Evolutionary conservation across 495 filamentous ascomycete genomes (phyloP).

Genomic region (Lophiostoma macrostomum): DNA sequence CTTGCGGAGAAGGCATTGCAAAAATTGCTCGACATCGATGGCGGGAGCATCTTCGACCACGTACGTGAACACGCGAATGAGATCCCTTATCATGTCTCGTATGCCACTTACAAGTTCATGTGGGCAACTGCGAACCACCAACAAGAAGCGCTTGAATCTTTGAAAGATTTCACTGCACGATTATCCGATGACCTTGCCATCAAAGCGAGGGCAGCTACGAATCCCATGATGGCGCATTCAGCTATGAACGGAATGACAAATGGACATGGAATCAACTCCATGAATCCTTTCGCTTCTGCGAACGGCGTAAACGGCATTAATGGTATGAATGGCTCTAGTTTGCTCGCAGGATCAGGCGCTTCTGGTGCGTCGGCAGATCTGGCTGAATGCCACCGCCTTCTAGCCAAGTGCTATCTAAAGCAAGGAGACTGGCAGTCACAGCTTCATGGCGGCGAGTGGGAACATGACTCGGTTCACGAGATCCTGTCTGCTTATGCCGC

Average conservation of each 20-base stretch:
- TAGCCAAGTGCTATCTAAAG: slow-evolving; percentile 91
- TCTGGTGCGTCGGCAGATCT: slow-evolving; percentile 37
- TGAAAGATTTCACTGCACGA: slow-evolving; percentile 77
- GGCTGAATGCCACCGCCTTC: slow-evolving; percentile 66
- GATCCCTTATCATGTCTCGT: slow-evolving; percentile 64
- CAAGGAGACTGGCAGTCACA: slow-evolving; percentile 93
- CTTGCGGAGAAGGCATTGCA: slow-evolving; percentile 96
- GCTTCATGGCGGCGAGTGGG: slow-evolving; percentile 81
- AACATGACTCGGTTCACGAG: slow-evolving; percentile 67
- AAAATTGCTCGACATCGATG: slow-evolving; percentile 66
- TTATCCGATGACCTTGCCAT: slow-evolving; percentile 70
- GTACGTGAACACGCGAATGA: slow-evolving; percentile 25
- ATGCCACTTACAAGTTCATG: slow-evolving; percentile 90
- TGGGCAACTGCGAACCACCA: slow-evolving; percentile 76
- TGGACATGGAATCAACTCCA: slow-evolving; percentile 41
- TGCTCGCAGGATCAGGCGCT: slow-evolving; percentile 31
- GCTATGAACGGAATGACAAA: slow-evolving; percentile 48
- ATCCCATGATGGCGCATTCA: slow-evolving; percentile 43
- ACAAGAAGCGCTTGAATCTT: slow-evolving; percentile 64
- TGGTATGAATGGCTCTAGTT: slow-evolving; percentile 36
- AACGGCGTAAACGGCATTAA: slow-evolving; percentile 62
- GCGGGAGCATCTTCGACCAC: slow-evolving; percentile 34
- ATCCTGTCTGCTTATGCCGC: slow-evolving; percentile 83
- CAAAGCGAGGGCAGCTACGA: slow-evolving; percentile 54
- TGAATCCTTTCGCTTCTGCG: slow-evolving; percentile 30